A percentile compares a stretch with the other conserved stretches of the same genome.
Evolutionary conservation across 768 basidiomycete genomes (phyloP).

Genomic region (Suillus bovinus): DNA sequence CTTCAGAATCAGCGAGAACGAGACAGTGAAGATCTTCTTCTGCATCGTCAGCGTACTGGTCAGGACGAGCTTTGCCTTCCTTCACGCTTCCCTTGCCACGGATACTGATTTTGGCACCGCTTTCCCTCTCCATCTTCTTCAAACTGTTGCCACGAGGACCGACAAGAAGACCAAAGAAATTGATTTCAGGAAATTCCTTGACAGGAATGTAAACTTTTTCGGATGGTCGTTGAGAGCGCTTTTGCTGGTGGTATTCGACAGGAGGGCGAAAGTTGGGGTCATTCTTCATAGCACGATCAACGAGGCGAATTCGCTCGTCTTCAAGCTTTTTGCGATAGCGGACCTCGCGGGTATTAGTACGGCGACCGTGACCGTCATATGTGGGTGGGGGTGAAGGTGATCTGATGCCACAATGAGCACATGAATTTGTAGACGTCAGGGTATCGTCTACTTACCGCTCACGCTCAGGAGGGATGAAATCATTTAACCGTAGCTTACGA

Average conservation of each 20-base stretch:
- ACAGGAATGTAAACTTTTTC: conserved; percentile 99
- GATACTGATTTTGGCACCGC: conserved; percentile 97
- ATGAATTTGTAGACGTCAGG: not conserved
- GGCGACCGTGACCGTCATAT: conserved; percentile 95
- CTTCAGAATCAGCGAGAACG: conserved; percentile 88
- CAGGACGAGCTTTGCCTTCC: conserved; percentile 95
- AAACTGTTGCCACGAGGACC: conserved; percentile 98
- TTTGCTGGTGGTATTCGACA: conserved; percentile 93
- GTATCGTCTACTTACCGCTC: conserved; percentile 62
- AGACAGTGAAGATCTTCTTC: conserved; percentile 99
- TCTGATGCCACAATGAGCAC: conserved; percentile 39
- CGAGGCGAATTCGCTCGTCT: conserved; percentile 88
- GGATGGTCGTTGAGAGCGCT: conserved; percentile 88
- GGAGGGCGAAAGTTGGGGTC: conserved; percentile 98
- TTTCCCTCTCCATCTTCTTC: conserved; percentile 99
- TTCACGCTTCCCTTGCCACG: conserved; percentile 98
- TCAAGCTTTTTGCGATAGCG: conserved; percentile 96
- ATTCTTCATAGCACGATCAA: conserved; percentile 95
- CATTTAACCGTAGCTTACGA: conserved; percentile 88
- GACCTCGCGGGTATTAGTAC: conserved; percentile 98
- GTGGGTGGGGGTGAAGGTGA: conserved; percentile 97
- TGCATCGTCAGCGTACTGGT: conserved; percentile 93
- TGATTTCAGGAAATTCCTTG: conserved; percentile 99
- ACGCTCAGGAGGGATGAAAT: conserved; percentile 93
- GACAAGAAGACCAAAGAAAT: conserved; percentile 97